A percentile compares a stretch with the other conserved stretches of the same genome.
Conservation (phyloP, 2,329 filamentous ascomycete genomes). For the Geosmithia putterillii region DNA sequence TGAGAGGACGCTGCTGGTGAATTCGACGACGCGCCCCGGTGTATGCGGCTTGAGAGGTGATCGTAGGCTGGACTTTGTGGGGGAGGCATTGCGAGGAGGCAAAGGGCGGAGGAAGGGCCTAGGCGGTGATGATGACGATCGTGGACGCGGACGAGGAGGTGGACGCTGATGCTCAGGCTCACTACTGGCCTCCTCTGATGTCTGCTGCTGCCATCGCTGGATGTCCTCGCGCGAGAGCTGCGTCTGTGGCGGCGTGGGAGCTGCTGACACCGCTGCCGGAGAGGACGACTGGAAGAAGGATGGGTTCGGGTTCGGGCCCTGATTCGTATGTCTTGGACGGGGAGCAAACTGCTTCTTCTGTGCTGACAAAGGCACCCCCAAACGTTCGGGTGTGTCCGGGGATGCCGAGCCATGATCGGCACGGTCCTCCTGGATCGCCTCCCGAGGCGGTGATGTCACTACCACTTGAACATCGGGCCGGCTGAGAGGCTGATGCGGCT, state of each 20-base stretch:
- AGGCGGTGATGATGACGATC: too few relatives aligned
- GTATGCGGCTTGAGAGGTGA: conserved; percentile 46
- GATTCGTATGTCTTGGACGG: conserved; percentile 17
- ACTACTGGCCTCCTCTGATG: conserved; percentile 14
- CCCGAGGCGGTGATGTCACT: neutral
- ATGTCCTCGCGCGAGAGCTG: conserved; percentile 29
- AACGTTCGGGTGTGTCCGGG: conserved; percentile 18
- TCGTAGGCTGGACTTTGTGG: conserved; percentile 43
- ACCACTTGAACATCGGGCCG: neutral
- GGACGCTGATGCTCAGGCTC: conserved; percentile 23
- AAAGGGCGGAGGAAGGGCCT: conserved; percentile 30
- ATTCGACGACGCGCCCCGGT: conserved; percentile 45
- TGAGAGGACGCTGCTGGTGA: conserved; percentile 37
- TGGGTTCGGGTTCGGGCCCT: conserved; percentile 1
- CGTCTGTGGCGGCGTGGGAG: conserved; percentile 24
- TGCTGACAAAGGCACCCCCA: conserved; percentile 20
- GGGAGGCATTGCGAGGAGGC: conserved; percentile 39
- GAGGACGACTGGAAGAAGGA: conserved; percentile 25
- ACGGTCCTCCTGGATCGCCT: neutral
- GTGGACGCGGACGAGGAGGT: too few relatives aligned
- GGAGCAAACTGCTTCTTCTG: conserved; percentile 40
- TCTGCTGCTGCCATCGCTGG: conserved; percentile 26
- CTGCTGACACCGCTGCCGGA: conserved; percentile 8
- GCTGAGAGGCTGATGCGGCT: neutral
- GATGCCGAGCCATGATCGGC: conserved; percentile 5